A percentile compares a stretch with the other conserved stretches of the same genome.
Conservation (phyloP, 495 filamentous ascomycete genomes). For the Penicillium bovifimosum region DNA sequence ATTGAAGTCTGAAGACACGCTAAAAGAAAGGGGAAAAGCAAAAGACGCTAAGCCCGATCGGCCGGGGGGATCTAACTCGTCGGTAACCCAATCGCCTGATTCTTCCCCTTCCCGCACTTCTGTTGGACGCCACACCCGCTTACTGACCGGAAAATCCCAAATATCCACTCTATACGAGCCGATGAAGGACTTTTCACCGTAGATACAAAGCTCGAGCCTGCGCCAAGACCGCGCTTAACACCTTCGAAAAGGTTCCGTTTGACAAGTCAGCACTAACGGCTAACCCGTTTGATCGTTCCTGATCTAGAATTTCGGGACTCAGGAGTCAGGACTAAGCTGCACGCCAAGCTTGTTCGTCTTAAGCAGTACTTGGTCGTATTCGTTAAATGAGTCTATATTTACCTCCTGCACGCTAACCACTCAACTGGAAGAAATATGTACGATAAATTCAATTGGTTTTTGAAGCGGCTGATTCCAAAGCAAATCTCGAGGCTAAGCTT, state of each 20-base stretch:
- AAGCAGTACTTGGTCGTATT: not conserved
- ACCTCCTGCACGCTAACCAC: not conserved
- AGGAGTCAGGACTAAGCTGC: no score
- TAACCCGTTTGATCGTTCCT: not conserved
- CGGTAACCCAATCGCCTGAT: constrained; percentile 16
- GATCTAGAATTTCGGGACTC: not conserved
- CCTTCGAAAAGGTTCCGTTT: not conserved
- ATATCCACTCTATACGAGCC: not conserved
- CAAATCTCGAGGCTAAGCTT: not conserved
- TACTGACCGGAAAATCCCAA: not conserved
- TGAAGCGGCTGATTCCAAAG: no score
- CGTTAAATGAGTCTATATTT: not conserved
- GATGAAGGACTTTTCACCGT: not conserved
- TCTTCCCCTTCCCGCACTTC: constrained; percentile 6
- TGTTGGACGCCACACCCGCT: constrained; percentile 16
- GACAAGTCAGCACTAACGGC: constrained; percentile 1
- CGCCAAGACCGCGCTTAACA: not conserved
- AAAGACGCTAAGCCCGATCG: not conserved
- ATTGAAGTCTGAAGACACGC: not conserved
- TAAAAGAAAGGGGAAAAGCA: not conserved
- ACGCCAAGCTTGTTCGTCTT: not conserved
- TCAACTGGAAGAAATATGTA: not conserved
- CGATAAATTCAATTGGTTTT: not conserved
- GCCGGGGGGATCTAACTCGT: not conserved
- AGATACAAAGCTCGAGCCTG: not conserved